Percentiles rank a stretch among this genome's conserved stretches.
phyloP scores from a whole-genome alignment of 371 early-diverging fungal species.

The Mortierella sp. region DNA sequence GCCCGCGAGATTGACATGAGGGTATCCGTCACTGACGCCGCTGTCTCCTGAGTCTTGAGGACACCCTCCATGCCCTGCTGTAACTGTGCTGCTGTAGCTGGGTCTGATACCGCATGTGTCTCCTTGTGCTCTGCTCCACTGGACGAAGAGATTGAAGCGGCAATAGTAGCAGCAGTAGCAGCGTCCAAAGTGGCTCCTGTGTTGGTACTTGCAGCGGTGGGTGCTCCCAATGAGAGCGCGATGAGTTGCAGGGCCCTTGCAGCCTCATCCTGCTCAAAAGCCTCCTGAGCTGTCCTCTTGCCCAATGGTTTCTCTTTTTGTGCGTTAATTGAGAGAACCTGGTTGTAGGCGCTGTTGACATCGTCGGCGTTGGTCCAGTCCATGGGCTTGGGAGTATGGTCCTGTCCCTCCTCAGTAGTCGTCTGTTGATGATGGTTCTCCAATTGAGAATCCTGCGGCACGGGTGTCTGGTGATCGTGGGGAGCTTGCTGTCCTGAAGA shows the following conservation, averaged over 20 bases:
- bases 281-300: constrained; percentile 27
- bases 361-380: constrained; percentile 20
- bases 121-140: neutral
- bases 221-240: constrained; percentile 28
- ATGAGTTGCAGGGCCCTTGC: constrained; percentile 34
- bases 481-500: neutral
- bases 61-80: constrained; percentile 11
- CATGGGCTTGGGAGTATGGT: constrained; percentile 8
- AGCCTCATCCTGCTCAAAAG: constrained; percentile 35
- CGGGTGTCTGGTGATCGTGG: constrained; percentile 1
- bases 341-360: constrained; percentile 31
- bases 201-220: constrained; percentile 1
- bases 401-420: constrained; percentile 13
- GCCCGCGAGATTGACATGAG: constrained; percentile 38
- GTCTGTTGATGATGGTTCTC: neutral
- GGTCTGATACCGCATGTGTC: neutral
- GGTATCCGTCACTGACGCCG: constrained; percentile 13
- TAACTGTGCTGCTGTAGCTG: neutral
- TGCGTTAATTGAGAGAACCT: constrained; percentile 28
- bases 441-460: neutral
- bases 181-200: neutral
- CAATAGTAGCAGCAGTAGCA: neutral
- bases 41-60: constrained; percentile 13
- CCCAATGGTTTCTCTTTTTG: constrained; percentile 15
- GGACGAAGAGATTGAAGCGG: constrained; percentile 1